Conservation (phyloP, 345 rosid species). For the Gynandropsis gynandra region DNA sequence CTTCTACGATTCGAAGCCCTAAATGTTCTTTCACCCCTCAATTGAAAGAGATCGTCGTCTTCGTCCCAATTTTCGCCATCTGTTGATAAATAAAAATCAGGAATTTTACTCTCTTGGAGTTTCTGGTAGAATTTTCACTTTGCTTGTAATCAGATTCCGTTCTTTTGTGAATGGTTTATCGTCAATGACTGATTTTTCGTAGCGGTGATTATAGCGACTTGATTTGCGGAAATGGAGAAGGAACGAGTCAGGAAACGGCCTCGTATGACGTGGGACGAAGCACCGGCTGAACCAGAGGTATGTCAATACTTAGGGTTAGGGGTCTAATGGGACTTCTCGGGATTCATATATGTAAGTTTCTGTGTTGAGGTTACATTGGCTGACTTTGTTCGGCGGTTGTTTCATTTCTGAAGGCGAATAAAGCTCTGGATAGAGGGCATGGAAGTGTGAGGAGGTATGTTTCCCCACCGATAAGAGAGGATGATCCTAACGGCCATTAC, state of each 20-base stretch:
- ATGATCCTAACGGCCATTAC: slow-evolving; percentile 71
- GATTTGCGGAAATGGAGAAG: slow-evolving; percentile 36
- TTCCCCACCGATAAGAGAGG: slow-evolving; percentile 56
- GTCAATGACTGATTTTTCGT: slow-evolving; percentile 13
- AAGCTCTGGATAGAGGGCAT: slow-evolving; percentile 25
- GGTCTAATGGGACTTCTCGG: slow-evolving; percentile 3
- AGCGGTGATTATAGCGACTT: slow-evolving; percentile 21
- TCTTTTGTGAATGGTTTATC: background rate
- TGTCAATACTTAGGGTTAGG: slow-evolving; percentile 23
- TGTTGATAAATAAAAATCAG: background rate
- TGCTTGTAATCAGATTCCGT: slow-evolving; percentile 17
- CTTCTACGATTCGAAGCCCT: no score
- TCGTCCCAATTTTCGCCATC: slow-evolving; percentile 9
- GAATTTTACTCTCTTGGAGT: slow-evolving; percentile 11
- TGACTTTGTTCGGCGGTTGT: slow-evolving; percentile 25
- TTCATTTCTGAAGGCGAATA: slow-evolving; percentile 49
- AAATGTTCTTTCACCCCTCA: no score
- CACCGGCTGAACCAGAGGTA: slow-evolving; percentile 53
- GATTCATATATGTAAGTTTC: no score
- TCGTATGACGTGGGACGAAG: slow-evolving; percentile 61
- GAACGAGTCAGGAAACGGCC: slow-evolving; percentile 56
- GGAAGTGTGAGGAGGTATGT: slow-evolving; percentile 29
- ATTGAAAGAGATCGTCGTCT: background rate
- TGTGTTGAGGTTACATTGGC: slow-evolving; percentile 5
- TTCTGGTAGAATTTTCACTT: slow-evolving; percentile 18